Evolutionary conservation across 2,329 filamentous ascomycete genomes (phyloP), one percentile per base, ranked within the genome.

Genomic region (Domatiomyces globalis): DNA sequence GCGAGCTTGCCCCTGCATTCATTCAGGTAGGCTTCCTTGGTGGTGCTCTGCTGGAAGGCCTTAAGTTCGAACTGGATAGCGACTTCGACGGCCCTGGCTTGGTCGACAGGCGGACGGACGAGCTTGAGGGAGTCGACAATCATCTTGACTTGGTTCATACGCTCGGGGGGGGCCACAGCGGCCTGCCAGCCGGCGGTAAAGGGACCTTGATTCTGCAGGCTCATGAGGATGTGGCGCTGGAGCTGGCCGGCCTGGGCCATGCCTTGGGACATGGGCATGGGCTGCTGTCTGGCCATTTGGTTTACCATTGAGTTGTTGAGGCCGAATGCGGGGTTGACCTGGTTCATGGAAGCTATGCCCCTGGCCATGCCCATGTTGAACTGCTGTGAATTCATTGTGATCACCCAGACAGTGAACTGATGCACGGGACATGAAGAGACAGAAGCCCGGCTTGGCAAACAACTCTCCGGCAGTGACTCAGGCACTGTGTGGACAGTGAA

Each of bases 91-190:
- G 68, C 66, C 45, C 62, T 61, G 36, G 63, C 58, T 5, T 69
- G 51, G 45, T 69, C 63, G 48, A 70, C 64, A 27, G 65, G 66
- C 22, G 69, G 69, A 53, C 71, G 64, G 43, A 73, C 68, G 22
- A 74, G 60, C 54, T 69, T 67, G 49, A 74, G 65, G 43, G 70
- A 71, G 29, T 70, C 69, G 51, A 71, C 68, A 66, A 73, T 69
- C 56, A 72, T 67, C 57, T 66, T 66, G 49, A 73, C 66, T 55
- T 69, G 69, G 42, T 64, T 59, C 4, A 66, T 66, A 46, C 71
- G 66, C 29, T 67, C 65, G 53, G 65, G 65, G 19, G 68, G 58
- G 12, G 60, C 58, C 5, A 73, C 66, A 22, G 66, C 65, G 17
- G 65, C 64, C 56, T 70, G 67, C 71, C 71, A 74, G 53, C 71